These are phyloP conservation scores for Dissophora globulifera DNA, from an alignment of 192 early-diverging fungal genomes.

Conservation along the genomic window DNA sequence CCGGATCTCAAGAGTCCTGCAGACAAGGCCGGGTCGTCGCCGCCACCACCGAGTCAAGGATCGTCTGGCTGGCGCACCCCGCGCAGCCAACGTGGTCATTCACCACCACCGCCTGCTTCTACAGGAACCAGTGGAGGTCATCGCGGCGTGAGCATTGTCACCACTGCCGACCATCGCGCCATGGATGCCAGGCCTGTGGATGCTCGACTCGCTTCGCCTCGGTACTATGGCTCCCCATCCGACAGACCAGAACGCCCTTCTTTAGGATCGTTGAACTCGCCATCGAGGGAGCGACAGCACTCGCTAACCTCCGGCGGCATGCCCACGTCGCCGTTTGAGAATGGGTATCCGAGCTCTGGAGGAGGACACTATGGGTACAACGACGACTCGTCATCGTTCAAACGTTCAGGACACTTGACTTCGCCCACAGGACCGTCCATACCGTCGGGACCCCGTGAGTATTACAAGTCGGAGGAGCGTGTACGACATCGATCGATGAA, in stretches of 20 bases:
- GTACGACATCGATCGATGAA: constrained; percentile 42
- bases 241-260: constrained; percentile 7
- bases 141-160: neutral
- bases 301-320: constrained; percentile 20
- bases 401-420: constrained; percentile 23
- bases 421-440: constrained; percentile 28
- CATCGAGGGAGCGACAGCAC: constrained; percentile 35
- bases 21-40: constrained; percentile 8
- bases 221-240: constrained; percentile 24
- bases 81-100: constrained; percentile 15
- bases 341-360: neutral
- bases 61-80: constrained; percentile 41
- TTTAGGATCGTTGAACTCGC: constrained; percentile 12
- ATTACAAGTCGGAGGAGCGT: constrained; percentile 44
- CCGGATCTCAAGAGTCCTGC: constrained; percentile 5
- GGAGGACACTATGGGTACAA: constrained; percentile 9
- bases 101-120: constrained; percentile 16
- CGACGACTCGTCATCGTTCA: constrained; percentile 17
- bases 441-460: constrained; percentile 17
- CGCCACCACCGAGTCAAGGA: constrained; percentile 1
- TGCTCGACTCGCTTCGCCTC: constrained; percentile 27
- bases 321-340: constrained; percentile 14
- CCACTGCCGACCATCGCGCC: neutral
- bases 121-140: neutral
- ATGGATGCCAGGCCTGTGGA: constrained; percentile 2